Percentiles rank a stretch among this genome's conserved stretches.
phyloP scores from a whole-genome alignment of 2,329 filamentous ascomycete genomes.

The Aspergillus arachidicola region DNA sequence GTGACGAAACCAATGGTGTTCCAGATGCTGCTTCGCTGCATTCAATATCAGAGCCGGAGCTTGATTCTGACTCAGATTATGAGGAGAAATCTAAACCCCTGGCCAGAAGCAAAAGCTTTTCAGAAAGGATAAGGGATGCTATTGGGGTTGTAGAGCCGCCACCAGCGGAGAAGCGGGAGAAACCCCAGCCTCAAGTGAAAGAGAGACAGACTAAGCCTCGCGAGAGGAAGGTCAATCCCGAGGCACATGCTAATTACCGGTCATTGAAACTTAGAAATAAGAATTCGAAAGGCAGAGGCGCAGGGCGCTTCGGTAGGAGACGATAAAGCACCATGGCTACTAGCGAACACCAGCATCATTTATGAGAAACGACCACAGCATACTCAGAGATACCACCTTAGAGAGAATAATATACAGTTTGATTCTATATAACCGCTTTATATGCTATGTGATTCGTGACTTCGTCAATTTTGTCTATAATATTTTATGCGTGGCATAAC shows the following conservation, averaged over 20 bases:
- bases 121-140: constrained; percentile 41
- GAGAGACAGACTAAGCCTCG: constrained; percentile 29
- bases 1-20: constrained; percentile 14
- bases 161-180: constrained; percentile 17
- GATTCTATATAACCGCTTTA: constrained; percentile 11
- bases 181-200: constrained; percentile 18
- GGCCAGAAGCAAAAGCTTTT: constrained; percentile 34
- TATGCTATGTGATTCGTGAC: constrained; percentile 7
- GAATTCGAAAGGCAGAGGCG: constrained; percentile 35
- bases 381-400: constrained; percentile 23
- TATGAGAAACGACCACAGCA: constrained; percentile 23
- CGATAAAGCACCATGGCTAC: constrained; percentile 18
- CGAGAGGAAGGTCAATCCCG: constrained; percentile 44
- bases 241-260: constrained; percentile 53
- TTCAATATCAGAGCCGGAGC: constrained; percentile 33
- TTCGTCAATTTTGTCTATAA: neutral
- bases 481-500: neutral
- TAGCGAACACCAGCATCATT: constrained; percentile 1
- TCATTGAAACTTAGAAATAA: constrained; percentile 50
- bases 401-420: constrained; percentile 9
- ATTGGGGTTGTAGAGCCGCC: constrained; percentile 27
- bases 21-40: constrained; percentile 27
- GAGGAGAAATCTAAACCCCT: constrained; percentile 24
- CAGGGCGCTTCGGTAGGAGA: constrained; percentile 42
- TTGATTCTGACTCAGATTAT: constrained; percentile 35